These are phyloP conservation scores for Agaricales sp. DNA, from an alignment of 1,284 basidiomycete species.

Conservation along the genomic window DNA sequence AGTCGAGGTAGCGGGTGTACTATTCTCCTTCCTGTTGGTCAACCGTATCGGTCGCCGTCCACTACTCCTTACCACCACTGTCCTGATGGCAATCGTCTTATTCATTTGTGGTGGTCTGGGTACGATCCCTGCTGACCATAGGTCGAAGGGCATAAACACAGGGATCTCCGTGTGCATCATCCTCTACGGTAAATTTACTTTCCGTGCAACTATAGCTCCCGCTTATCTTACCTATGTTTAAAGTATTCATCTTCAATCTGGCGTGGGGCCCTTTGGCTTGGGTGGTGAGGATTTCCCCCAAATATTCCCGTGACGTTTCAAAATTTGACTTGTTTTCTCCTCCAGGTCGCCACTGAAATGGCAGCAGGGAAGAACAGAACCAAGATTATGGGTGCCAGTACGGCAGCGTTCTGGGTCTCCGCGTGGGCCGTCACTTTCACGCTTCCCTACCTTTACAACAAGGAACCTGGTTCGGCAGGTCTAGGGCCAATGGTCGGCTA, in stretches of 20 bases:
- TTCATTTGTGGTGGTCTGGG: constrained; percentile 5
- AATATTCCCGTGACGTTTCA: too few relatives aligned
- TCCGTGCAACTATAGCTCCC: too few relatives aligned
- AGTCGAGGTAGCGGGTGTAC: constrained; percentile 9
- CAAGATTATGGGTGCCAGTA: constrained; percentile 10
- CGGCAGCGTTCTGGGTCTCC: constrained; percentile 8
- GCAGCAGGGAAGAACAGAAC: constrained; percentile 7
- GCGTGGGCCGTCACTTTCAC: constrained; percentile 10
- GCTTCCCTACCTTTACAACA: constrained; percentile 9
- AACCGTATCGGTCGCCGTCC: constrained; percentile 9
- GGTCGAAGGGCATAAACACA: too few relatives aligned
- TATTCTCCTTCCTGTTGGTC: constrained; percentile 9
- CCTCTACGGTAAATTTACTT: too few relatives aligned
- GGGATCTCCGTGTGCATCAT: too few relatives aligned
- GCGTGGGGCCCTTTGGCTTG: too few relatives aligned
- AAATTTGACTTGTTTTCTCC: too few relatives aligned
- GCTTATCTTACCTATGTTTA: too few relatives aligned
- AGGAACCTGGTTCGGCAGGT: constrained; percentile 3
- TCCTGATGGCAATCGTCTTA: constrained; percentile 6
- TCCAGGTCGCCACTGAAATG: constrained; percentile 10
- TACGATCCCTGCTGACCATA: constrained; percentile 4
- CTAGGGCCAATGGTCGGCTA: constrained; percentile 7
- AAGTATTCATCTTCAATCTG: too few relatives aligned
- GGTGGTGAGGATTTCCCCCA: too few relatives aligned
- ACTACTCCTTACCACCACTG: constrained; percentile 6